A percentile compares a stretch with the other conserved stretches of the same genome.
Evolutionary conservation across 257 asterid species (phyloP).

Genomic region (Ocimum tenuiflorum): DNA sequence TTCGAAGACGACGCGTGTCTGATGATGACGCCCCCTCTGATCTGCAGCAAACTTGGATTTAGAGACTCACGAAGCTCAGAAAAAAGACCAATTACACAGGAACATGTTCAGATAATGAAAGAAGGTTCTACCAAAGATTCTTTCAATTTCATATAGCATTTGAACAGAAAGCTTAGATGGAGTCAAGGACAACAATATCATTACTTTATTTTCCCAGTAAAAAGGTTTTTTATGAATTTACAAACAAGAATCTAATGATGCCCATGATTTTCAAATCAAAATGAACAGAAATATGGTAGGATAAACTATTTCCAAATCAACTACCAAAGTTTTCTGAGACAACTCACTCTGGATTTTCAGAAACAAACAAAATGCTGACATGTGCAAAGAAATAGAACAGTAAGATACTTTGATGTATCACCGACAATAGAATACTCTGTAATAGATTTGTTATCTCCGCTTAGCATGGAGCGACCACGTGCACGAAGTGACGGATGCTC

Average conservation of each 20-base stretch:
- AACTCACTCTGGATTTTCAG: background rate
- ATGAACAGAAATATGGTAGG: background rate
- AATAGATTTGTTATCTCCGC: conserved; percentile 62
- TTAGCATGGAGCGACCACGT: conserved; percentile 78
- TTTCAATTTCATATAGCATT: background rate
- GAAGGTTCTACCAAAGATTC: background rate
- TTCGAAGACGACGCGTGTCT: conserved; percentile 70
- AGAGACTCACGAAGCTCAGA: conserved; percentile 14
- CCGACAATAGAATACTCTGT: conserved; percentile 49
- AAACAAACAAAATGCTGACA: background rate
- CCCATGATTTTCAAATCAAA: background rate
- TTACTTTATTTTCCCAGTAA: too few relatives aligned
- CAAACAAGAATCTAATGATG: too few relatives aligned
- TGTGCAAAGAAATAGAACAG: background rate
- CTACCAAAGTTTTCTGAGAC: conserved; percentile 1
- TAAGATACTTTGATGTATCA: conserved; percentile 55
- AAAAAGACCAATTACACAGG: background rate
- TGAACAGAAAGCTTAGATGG: too few relatives aligned
- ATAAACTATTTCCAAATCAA: conserved; percentile 7
- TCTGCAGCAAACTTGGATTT: conserved; percentile 37
- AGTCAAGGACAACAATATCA: too few relatives aligned
- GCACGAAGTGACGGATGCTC: conserved; percentile 75
- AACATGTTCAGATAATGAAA: background rate
- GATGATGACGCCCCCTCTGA: conserved; percentile 78
- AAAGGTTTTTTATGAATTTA: too few relatives aligned